Percentiles rank a stretch among this genome's conserved stretches.
Evolutionary conservation across 176 grass and related monocot genomes (phyloP).

Genomic region (Carex scoparia): DNA sequence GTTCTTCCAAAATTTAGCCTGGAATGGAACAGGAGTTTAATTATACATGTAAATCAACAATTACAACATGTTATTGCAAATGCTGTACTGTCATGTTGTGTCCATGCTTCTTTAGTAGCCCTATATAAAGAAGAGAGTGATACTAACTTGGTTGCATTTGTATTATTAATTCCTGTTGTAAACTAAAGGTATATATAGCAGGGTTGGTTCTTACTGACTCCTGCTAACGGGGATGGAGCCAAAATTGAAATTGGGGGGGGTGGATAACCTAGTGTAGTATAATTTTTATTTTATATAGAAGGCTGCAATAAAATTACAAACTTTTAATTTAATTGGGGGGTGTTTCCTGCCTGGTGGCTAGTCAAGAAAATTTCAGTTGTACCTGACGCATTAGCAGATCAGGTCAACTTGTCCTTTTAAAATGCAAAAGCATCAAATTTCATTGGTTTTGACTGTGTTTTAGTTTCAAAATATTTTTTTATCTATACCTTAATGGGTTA

Average conservation of each 20-base stretch:
- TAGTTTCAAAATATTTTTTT: background rate
- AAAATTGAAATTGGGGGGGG: no score
- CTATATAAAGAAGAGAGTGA: background rate
- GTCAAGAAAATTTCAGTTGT: background rate
- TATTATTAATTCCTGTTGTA: background rate
- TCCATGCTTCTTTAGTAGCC: background rate
- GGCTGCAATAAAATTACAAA: no score
- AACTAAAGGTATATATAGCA: background rate
- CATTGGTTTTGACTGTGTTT: background rate
- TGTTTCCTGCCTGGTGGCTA: background rate
- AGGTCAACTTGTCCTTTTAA: background rate
- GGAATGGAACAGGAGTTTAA: background rate
- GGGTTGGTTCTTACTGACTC: background rate
- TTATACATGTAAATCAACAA: background rate
- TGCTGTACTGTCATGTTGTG: background rate
- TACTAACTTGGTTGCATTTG: background rate
- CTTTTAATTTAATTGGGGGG: no score
- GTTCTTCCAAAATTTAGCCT: constrained; percentile 25
- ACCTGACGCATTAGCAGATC: background rate
- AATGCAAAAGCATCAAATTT: background rate
- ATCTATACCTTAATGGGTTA: background rate
- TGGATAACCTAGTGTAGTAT: no score
- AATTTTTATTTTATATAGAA: no score
- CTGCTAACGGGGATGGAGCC: background rate
- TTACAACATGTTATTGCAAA: background rate